These are phyloP conservation scores for Apiotrichum montevideense DNA, from an alignment of 1,284 basidiomycete species.

Conservation along the genomic window DNA sequence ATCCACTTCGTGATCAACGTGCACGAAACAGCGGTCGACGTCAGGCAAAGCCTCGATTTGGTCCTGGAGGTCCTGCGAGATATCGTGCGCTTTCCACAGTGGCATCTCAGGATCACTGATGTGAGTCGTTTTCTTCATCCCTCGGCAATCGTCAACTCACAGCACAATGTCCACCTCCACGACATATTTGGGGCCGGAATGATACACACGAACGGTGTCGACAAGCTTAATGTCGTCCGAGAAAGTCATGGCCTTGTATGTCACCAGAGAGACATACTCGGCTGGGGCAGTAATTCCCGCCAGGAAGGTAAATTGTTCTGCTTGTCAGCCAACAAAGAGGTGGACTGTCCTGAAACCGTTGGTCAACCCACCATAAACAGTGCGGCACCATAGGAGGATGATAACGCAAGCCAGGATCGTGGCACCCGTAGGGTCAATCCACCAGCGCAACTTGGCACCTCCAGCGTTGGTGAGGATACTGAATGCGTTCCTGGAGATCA, in stretches of 20 bases:
- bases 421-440: conserved; percentile 48
- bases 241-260: conserved; percentile 88
- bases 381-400: conserved; percentile 71
- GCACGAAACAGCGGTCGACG: conserved; percentile 86
- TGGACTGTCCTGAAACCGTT: too few species aligned
- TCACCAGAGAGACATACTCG: conserved; percentile 83
- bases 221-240: conserved; percentile 75
- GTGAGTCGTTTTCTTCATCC: not conserved
- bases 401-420: conserved; percentile 66
- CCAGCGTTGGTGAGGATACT: conserved; percentile 86
- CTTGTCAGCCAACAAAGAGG: too few species aligned
- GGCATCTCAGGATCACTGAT: conserved; percentile 67
- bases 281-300: conserved; percentile 86
- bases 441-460: conserved; percentile 63
- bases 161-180: conserved; percentile 96
- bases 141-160: not conserved
- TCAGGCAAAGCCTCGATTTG: conserved; percentile 86
- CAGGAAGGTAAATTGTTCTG: conserved; percentile 72
- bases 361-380: conserved; percentile 53
- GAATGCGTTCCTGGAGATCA: conserved; percentile 40
- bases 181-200: conserved; percentile 69
- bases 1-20: conserved; percentile 86
- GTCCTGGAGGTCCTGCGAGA: conserved; percentile 87
- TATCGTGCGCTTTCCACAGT: conserved; percentile 84
- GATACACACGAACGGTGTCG: conserved; percentile 83